Percentiles rank a stretch among this genome's conserved stretches.
Conservation (phyloP, 1,284 basidiomycete genomes). For the Fistulinella cinereoalba region DNA sequence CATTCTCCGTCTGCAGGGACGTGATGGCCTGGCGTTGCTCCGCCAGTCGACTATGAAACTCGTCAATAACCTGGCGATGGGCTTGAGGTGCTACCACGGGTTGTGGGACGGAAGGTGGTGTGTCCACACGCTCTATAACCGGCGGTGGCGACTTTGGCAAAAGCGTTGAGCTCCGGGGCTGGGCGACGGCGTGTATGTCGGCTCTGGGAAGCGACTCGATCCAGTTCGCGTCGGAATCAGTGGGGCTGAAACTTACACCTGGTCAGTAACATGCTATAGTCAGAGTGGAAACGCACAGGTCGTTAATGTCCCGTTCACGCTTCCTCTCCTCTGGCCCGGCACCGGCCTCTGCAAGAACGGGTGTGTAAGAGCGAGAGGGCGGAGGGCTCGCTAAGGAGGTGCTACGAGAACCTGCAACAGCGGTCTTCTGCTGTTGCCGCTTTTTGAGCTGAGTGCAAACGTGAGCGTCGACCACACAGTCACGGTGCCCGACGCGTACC, state of each 20-base stretch:
- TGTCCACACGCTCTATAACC: conserved; percentile 11
- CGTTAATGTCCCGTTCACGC: conserved; percentile 42
- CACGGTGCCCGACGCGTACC: conserved; percentile 39
- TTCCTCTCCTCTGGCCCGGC: conserved; percentile 36
- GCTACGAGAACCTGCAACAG: conserved; percentile 30
- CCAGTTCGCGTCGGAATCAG: conserved; percentile 50
- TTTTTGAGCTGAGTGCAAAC: conserved; percentile 57
- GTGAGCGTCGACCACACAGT: conserved; percentile 9
- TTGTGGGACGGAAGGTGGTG: conserved; percentile 7
- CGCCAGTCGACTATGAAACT: conserved; percentile 14
- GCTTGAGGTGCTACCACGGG: neutral
- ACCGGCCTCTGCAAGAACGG: conserved; percentile 40
- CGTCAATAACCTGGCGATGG: conserved; percentile 9
- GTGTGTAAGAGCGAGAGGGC: conserved; percentile 52
- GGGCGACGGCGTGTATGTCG: conserved; percentile 8
- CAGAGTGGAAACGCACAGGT: conserved; percentile 49
- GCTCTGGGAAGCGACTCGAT: conserved; percentile 55
- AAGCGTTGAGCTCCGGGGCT: conserved; percentile 8
- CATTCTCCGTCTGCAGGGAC: conserved; percentile 18
- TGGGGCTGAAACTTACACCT: conserved; percentile 40
- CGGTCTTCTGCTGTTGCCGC: conserved; percentile 68
- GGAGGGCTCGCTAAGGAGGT: conserved; percentile 41
- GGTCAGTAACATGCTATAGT: neutral
- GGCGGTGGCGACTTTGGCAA: conserved; percentile 19
- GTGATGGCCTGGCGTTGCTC: conserved; percentile 18